These are phyloP conservation scores for Trichosporon sp. DNA, from an alignment of 1,284 basidiomycete genomes.

Conservation along the genomic window DNA sequence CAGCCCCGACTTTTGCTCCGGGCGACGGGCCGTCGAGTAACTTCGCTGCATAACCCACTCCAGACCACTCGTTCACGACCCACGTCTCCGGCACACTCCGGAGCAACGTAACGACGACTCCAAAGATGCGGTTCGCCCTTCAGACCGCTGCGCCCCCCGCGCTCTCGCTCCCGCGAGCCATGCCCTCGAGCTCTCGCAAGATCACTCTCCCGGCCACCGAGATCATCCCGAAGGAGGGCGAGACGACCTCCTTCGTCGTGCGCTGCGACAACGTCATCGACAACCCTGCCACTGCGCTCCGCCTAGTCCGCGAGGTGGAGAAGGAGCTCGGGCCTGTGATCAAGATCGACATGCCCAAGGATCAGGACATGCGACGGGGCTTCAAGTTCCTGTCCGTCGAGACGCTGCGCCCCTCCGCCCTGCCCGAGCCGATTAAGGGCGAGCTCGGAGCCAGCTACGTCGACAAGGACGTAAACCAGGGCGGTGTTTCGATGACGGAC, in stretches of 20 bases:
- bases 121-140: slow-evolving; percentile 1
- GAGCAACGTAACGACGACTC: background rate
- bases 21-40: background rate
- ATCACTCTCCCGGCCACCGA: slow-evolving; percentile 37
- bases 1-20: slow-evolving; percentile 13
- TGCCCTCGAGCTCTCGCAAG: slow-evolving; percentile 9
- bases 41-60: background rate
- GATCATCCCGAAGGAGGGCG: slow-evolving; percentile 32
- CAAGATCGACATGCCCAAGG: slow-evolving; percentile 34
- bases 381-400: slow-evolving; percentile 33
- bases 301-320: slow-evolving; percentile 43
- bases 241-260: slow-evolving; percentile 33
- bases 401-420: slow-evolving; percentile 38
- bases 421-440: slow-evolving; percentile 34
- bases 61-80: background rate
- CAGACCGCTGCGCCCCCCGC: background rate
- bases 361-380: slow-evolving; percentile 34
- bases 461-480: background rate
- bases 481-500: slow-evolving; percentile 23
- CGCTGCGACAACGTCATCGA: slow-evolving; percentile 31
- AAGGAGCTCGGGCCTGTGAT: slow-evolving; percentile 38
- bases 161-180: background rate
- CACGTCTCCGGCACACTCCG: background rate
- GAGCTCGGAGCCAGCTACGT: slow-evolving; percentile 40
- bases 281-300: slow-evolving; percentile 37